These are phyloP conservation scores for Pseudozyma tsukubaensis DNA, from an alignment of 1,284 basidiomycete genomes.

Conservation along the genomic window DNA sequence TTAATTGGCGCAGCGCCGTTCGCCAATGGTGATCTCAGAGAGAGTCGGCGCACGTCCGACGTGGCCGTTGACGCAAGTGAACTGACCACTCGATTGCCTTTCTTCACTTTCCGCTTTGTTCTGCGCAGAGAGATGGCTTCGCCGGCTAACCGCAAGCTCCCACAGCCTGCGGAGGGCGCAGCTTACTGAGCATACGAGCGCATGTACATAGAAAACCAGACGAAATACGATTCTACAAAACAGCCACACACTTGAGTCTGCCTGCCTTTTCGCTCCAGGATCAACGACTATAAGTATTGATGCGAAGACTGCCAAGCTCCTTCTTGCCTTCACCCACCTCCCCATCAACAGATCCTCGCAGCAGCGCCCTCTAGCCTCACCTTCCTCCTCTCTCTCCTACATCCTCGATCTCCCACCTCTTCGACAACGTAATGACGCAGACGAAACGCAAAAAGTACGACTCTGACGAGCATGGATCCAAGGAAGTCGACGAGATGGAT, in stretches of 20 bases:
- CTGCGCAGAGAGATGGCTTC: constrained; percentile 88
- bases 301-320: neutral
- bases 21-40: neutral
- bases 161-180: constrained; percentile 90
- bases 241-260: neutral
- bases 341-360: no score
- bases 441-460: no score
- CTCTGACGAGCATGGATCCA: no score
- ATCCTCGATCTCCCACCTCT: no score
- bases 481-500: no score
- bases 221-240: constrained; percentile 10
- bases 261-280: neutral
- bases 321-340: no score
- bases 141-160: constrained; percentile 88
- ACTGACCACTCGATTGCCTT: neutral
- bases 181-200: constrained; percentile 38
- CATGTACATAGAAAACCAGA: constrained; percentile 28
- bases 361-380: no score
- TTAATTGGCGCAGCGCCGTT: constrained; percentile 15
- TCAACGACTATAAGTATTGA: neutral
- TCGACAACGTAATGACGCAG: no score
- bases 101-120: neutral
- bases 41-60: neutral
- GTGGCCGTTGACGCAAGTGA: neutral
- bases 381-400: no score